Base-by-base conservation (phyloP, 106 monocot species). In the Vanilla planifolia region DNA sequence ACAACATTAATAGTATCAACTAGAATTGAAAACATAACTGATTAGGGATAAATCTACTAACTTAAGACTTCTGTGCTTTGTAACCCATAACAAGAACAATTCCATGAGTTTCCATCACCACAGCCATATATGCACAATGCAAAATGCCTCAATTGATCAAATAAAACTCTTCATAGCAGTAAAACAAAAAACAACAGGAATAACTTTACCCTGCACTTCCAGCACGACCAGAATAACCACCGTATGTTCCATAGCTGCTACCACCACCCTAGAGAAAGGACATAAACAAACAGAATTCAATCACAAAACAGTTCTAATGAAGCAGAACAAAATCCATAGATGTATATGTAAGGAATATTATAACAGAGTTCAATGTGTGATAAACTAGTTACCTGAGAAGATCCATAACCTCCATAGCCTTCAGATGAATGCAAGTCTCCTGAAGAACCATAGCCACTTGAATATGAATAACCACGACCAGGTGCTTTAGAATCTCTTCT, bases 191-290 rank as follows among this genome's bases (percentile, higher is more conserved):
- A 32, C 2, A 53, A 53, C 30, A 53, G n/a, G 35, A 21, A 67
- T 17, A 21, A 37, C 29, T 71, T 81, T 79, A 96, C 96, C 96
- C 96, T 67, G 61, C 36, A 44, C 84, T 77, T 60, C 87, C 81
- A 64, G 84, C 72, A 19, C 87, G 90, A 55, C 84, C 80, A 52
- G 81, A 63, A 41, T 91, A 90, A 11, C 73, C 79, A 64, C 84
- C 71, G 77, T 90, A 87, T 29, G 69, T 23, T 33, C 81, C 84
- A 64, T 96, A 91, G 37, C 70, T 62, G 66, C 78, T 71, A 33
- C 85, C 77, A 58, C 86, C 80, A 65, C 60, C 77, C 95, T 90
- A 33, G 17, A 71, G n/a, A 61, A 62, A 46, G 59, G 14, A 45
- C 10, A 20, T 26, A 27, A 2, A 21, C 20, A 35, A 33, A 8